Percentiles rank a stretch among this genome's conserved stretches.
Conservation (phyloP, 2,329 filamentous ascomycete genomes). For the Fonsecaea pedrosoi region DNA sequence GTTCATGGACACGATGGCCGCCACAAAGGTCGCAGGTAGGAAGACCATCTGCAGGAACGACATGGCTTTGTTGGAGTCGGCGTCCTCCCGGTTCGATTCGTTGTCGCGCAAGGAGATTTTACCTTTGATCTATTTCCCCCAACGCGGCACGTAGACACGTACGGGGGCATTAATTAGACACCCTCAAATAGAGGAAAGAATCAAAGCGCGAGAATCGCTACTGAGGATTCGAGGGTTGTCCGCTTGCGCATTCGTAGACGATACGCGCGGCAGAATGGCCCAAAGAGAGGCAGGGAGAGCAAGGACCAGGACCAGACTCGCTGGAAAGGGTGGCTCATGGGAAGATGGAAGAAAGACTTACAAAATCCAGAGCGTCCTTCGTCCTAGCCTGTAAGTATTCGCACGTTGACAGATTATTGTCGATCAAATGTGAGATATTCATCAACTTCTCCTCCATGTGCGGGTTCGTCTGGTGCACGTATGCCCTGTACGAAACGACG, state of each 20-base stretch:
- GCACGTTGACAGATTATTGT: constrained; percentile 25
- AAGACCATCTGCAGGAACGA: constrained; percentile 26
- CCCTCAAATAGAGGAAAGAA: no score
- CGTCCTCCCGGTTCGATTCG: constrained; percentile 22
- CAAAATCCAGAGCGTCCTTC: constrained; percentile 27
- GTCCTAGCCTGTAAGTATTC: constrained; percentile 26
- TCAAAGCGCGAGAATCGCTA: no score
- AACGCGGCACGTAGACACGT: not conserved
- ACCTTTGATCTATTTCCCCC: constrained; percentile 21
- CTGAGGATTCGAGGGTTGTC: no score
- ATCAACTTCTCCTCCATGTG: constrained; percentile 30
- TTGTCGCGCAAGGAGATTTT: constrained; percentile 22
- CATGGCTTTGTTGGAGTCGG: constrained; percentile 30
- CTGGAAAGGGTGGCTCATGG: not conserved
- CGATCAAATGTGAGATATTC: constrained; percentile 26
- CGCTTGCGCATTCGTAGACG: no score
- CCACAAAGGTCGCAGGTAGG: constrained; percentile 27
- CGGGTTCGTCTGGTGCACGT: constrained; percentile 24
- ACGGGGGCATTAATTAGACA: not conserved
- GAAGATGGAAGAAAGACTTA: not conserved
- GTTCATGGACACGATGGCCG: constrained; percentile 25
- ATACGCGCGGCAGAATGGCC: no score
- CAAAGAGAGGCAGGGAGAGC: not conserved
- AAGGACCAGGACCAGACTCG: not conserved
- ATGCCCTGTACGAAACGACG: constrained; percentile 10